Conservation (phyloP, 2,329 filamentous ascomycete genomes). For the Pseudogymnoascus sp. region DNA sequence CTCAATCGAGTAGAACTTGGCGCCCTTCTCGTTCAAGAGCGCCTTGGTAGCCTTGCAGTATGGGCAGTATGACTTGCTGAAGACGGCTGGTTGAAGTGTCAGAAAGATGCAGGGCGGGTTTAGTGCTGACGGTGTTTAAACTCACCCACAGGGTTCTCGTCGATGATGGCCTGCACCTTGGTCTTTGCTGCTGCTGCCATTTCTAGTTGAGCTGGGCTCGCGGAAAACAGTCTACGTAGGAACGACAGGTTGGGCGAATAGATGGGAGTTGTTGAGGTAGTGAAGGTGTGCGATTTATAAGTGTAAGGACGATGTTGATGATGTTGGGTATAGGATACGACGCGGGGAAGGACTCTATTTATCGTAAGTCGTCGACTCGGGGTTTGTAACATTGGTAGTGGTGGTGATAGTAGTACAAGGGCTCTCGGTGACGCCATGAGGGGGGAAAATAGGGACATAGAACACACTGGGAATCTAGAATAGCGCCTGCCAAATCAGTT, state of each 20-base stretch:
- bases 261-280: background rate
- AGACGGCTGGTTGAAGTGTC: slow-evolving; percentile 59
- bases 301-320: background rate
- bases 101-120: background rate
- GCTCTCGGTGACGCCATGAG: background rate
- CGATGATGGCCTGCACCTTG: slow-evolving; percentile 80
- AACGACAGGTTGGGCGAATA: slow-evolving; percentile 50
- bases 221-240: slow-evolving; percentile 64
- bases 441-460: background rate
- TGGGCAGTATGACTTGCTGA: slow-evolving; percentile 95
- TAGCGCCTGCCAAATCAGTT: slow-evolving; percentile 4
- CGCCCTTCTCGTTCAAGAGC: slow-evolving; percentile 60
- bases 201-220: slow-evolving; percentile 48
- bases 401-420: background rate
- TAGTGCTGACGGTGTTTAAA: slow-evolving; percentile 17
- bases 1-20: slow-evolving; percentile 71
- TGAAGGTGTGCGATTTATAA: background rate
- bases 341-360: slow-evolving; percentile 6
- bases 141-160: slow-evolving; percentile 79
- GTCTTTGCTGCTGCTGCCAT: slow-evolving; percentile 76
- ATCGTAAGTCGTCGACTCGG: slow-evolving; percentile 5
- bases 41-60: slow-evolving; percentile 80
- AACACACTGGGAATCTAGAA: background rate
- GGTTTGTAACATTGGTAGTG: slow-evolving; percentile 3
- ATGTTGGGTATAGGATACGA: background rate